These are phyloP conservation scores for Nothopassalora personata DNA, from an alignment of 2,329 filamentous ascomycete species.

Conservation along the genomic window DNA sequence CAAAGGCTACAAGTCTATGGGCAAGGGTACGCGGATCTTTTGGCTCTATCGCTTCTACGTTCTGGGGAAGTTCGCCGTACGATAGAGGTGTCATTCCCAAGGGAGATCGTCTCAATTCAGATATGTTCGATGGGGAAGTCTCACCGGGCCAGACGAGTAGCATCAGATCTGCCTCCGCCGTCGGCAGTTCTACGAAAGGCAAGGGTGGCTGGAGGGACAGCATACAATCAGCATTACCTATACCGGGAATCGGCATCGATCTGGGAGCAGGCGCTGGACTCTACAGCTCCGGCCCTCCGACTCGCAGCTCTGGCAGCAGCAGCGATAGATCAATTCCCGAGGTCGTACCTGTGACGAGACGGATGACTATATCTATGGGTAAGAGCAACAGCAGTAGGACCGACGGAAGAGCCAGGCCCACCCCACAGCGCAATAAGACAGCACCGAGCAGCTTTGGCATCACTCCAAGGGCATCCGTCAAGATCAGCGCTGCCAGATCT, in stretches of 20 bases:
- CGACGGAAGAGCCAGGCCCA: neutral
- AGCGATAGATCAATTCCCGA: neutral
- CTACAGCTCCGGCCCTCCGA: neutral
- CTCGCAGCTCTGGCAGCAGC: neutral
- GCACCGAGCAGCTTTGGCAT: neutral
- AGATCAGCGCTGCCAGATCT: neutral
- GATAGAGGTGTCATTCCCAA: neutral
- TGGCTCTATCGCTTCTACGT: neutral
- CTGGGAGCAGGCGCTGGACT: neutral
- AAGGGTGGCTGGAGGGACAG: neutral
- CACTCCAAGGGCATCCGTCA: neutral
- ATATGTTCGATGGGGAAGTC: neutral
- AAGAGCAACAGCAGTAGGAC: neutral
- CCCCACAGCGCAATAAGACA: neutral
- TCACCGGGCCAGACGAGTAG: neutral
- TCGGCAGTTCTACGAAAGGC: neutral
- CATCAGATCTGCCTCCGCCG: neutral
- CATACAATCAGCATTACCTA: neutral
- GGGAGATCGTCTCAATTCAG: neutral
- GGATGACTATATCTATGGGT: neutral
- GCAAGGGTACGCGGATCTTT: neutral
- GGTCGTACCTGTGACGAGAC: neutral
- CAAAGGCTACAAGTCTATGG: neutral
- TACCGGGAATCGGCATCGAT: neutral
- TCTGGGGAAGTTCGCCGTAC: neutral